Evolutionary conservation across 352 stramenopile species (phyloP).

Genomic region (Pelagophyceae sp.): DNA sequence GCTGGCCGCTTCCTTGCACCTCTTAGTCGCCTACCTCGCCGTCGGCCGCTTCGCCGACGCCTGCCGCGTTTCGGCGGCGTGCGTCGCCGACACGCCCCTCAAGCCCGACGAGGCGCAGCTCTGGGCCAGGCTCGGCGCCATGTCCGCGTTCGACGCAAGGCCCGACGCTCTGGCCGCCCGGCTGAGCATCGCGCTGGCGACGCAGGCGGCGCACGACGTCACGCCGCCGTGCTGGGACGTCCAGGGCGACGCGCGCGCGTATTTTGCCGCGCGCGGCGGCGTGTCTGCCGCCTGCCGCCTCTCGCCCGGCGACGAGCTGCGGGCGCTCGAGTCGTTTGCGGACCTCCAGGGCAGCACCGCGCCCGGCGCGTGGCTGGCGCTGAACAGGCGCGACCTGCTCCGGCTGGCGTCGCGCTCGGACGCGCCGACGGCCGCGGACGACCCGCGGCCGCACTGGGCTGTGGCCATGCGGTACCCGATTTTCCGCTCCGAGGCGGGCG

Average conservation of each 20-base stretch:
- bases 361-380: background rate
- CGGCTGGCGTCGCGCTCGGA: background rate
- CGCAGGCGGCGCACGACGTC: slow-evolving; percentile 65
- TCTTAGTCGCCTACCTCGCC: slow-evolving; percentile 95
- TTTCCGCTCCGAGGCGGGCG: background rate
- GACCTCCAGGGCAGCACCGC: too few relatives aligned
- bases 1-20: slow-evolving; percentile 90
- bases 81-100: slow-evolving; percentile 88
- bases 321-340: background rate
- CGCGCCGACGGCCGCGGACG: background rate
- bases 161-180: slow-evolving; percentile 88
- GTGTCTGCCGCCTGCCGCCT: slow-evolving; percentile 83
- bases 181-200: slow-evolving; percentile 71
- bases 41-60: slow-evolving; percentile 83
- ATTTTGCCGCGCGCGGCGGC: slow-evolving; percentile 72
- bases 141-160: slow-evolving; percentile 83
- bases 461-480: background rate
- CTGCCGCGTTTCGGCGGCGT: slow-evolving; percentile 87
- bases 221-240: slow-evolving; percentile 83
- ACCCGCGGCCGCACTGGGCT: background rate
- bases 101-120: slow-evolving; percentile 91
- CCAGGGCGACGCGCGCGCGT: slow-evolving; percentile 63
- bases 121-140: slow-evolving; percentile 81
- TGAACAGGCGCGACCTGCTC: slow-evolving; percentile 4
- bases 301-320: slow-evolving; percentile 81